These are phyloP conservation scores for Skeletonema grethae DNA, from an alignment of 108 stramenopile genomes.

Conservation along the genomic window DNA sequence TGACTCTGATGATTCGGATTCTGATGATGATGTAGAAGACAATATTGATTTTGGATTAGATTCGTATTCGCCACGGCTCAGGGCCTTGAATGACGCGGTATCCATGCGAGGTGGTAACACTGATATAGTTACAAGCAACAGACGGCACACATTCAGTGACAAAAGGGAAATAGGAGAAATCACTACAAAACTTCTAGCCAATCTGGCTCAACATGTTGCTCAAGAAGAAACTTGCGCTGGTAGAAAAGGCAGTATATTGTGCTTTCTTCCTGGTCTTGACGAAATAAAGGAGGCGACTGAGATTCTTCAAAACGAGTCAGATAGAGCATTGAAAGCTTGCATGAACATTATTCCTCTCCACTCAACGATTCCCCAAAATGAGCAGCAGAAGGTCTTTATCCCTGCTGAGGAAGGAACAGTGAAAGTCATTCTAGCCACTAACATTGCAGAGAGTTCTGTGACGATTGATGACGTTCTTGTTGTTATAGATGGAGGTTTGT, in stretches of 20 bases:
- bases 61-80: conserved; percentile 29
- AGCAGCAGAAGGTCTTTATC: conserved; percentile 97
- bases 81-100: conserved; percentile 17
- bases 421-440: conserved; percentile 95
- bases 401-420: conserved; percentile 90
- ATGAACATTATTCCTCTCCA: conserved; percentile 95
- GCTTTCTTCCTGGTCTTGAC: conserved; percentile 87
- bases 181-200: conserved; percentile 10
- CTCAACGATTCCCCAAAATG: conserved; percentile 93
- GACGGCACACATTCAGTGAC: background rate
- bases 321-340: conserved; percentile 85
- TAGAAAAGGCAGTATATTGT: conserved; percentile 68
- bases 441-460: conserved; percentile 97
- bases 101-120: conserved; percentile 10
- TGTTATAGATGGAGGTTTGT: conserved; percentile 98
- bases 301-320: conserved; percentile 25
- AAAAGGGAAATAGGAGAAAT: conserved; percentile 3
- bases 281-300: conserved; percentile 63
- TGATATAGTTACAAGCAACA: conserved; percentile 12
- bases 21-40: conserved; percentile 43
- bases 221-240: conserved; percentile 20
- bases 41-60: conserved; percentile 7
- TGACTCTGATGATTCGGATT: conserved; percentile 15
- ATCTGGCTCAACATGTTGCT: conserved; percentile 21
- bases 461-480: conserved; percentile 99